Evolutionary conservation across 2,329 filamentous ascomycete species (phyloP), one percentile per base, ranked within the genome.

Genomic region (Claviceps digitariae): DNA sequence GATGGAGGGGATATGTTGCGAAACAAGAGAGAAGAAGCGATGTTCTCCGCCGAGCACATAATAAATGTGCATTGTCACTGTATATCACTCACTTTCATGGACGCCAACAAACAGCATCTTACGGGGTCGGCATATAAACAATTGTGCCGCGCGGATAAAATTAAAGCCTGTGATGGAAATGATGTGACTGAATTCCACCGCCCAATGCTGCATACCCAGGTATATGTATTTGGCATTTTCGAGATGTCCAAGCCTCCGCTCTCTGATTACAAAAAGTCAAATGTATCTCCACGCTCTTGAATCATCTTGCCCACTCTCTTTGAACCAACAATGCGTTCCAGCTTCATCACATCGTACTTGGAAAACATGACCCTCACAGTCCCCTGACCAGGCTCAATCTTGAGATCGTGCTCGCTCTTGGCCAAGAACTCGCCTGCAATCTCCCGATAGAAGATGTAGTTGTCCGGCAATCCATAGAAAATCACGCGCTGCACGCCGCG

Each of bases 391-490:
- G 72, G 76, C 66, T 75, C 79, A 57, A 78, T 67, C 63, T 66
- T 74, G 61, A 75, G 64, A 57, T 78, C 75, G 62, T 76, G 75
- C 67, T 77, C 78, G 69, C 72, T 86, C 68, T 68, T 74, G 59
- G 64, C 77, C 53, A 91, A 67, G 62, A 79, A 90, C 0, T 76
- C 83, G 3, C 81, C 85, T 0, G 85, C 79, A 52, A 91, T 75
- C 71, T 94, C 89, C 41, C 77, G 75, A 66, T 91, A 94, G 61
- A 93, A 91, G 21, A 79, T 66, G 27, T 87, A 86, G 65, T 96
- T 95, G 61, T 97, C 91, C 0, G 93, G 93, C 34, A 96, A 68
- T 1, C 84, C 86, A 66, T 97, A 97, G 74, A 95, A 85, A 51
- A 96, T 77, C n/a, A 97, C 79, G 43, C 83, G 77, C 66, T 83